Conservation (phyloP, 108 stramenopile species). For the Cyclotella sp. region DNA sequence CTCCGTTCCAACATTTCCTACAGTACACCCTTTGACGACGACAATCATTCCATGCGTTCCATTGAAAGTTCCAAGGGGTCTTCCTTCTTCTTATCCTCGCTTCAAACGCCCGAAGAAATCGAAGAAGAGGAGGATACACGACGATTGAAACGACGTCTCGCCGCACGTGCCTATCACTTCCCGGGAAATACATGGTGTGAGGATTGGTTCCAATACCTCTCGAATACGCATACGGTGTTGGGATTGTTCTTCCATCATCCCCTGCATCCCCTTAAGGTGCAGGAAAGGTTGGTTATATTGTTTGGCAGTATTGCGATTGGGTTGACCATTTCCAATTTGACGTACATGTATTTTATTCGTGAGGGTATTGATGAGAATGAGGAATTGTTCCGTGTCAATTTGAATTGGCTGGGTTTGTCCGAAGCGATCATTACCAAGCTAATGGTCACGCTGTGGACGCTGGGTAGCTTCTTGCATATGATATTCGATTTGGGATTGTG, state of each 20-base stretch:
- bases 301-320: conserved; percentile 55
- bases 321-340: conserved; percentile 53
- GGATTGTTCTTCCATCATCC: conserved; percentile 60
- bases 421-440: conserved; percentile 44
- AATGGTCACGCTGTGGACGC: conserved; percentile 54
- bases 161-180: conserved; percentile 55
- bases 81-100: conserved; percentile 11
- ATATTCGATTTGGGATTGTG: conserved; percentile 50
- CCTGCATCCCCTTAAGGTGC: conserved; percentile 46
- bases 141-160: conserved; percentile 48
- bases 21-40: conserved; percentile 4
- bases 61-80: conserved; percentile 10
- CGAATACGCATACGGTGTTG: conserved; percentile 54
- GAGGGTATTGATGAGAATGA: conserved; percentile 31
- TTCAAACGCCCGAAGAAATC: conserved; percentile 43
- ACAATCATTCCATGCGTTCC: background rate
- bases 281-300: conserved; percentile 47
- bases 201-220: conserved; percentile 54
- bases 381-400: conserved; percentile 35
- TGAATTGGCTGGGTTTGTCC: conserved; percentile 26
- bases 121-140: conserved; percentile 45
- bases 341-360: conserved; percentile 47
- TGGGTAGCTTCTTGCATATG: conserved; percentile 54
- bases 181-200: conserved; percentile 53
- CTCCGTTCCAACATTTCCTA: background rate